A percentile compares a stretch with the other conserved stretches of the same genome.
These are phyloP conservation scores for Xylaria digitata DNA, from an alignment of 2,329 filamentous ascomycete genomes.

Conservation along the genomic window DNA sequence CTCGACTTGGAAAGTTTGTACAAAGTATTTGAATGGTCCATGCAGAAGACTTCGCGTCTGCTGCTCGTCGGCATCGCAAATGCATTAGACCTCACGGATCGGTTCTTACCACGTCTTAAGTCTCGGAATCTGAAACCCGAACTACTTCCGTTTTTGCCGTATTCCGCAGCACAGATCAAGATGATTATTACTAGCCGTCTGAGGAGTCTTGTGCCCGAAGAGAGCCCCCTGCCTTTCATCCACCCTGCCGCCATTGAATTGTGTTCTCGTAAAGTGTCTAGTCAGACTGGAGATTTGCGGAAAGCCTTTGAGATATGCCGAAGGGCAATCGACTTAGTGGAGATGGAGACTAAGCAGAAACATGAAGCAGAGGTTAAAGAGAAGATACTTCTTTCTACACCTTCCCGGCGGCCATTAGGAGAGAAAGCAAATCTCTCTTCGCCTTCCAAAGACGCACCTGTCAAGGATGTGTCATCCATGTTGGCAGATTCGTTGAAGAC, in stretches of 20 bases:
- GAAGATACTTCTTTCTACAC: slow-evolving; percentile 68
- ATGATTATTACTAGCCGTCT: slow-evolving; percentile 87
- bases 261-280: slow-evolving; percentile 92
- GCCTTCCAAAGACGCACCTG: slow-evolving; percentile 53
- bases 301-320: slow-evolving; percentile 96
- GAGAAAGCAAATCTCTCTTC: slow-evolving; percentile 83
- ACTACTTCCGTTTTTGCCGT: slow-evolving; percentile 91
- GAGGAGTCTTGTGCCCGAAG: slow-evolving; percentile 74
- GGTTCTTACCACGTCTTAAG: slow-evolving; percentile 93
- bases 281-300: slow-evolving; percentile 91
- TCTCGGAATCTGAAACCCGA: slow-evolving; percentile 90
- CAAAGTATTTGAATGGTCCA: slow-evolving; percentile 95
- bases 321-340: slow-evolving; percentile 87
- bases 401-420: slow-evolving; percentile 79
- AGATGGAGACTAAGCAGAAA: slow-evolving; percentile 82
- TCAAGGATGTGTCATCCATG: slow-evolving; percentile 59
- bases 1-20: slow-evolving; percentile 91
- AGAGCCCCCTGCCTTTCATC: slow-evolving; percentile 80
- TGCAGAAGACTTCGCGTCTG: slow-evolving; percentile 82
- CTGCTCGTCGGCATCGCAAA: slow-evolving; percentile 94
- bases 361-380: slow-evolving; percentile 72
- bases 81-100: slow-evolving; percentile 92
- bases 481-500: slow-evolving; percentile 66
- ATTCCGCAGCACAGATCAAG: slow-evolving; percentile 87
- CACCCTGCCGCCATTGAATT: slow-evolving; percentile 94